These are phyloP conservation scores for Papiliotrema terrestris DNA, from an alignment of 1,284 basidiomycete genomes.

Conservation along the genomic window DNA sequence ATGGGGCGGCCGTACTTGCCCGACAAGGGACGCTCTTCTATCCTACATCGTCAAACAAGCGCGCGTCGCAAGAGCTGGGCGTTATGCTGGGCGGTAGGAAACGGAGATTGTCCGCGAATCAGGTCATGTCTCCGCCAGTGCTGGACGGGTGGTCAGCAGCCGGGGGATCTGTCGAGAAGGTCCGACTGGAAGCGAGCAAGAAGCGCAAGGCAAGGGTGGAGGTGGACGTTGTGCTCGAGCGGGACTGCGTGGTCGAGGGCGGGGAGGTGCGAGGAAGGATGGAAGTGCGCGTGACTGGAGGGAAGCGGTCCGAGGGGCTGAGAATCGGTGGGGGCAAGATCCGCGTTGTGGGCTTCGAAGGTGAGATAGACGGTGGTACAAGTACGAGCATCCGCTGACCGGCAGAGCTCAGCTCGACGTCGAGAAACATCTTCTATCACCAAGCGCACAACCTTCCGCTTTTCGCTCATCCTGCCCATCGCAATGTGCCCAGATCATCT, in stretches of 20 bases:
- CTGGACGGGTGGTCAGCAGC: constrained; percentile 15
- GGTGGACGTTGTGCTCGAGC: constrained; percentile 75
- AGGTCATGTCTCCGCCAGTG: constrained; percentile 39
- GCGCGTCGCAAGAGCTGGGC: constrained; percentile 42
- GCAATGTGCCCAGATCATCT: constrained; percentile 43
- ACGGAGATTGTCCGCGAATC: constrained; percentile 29
- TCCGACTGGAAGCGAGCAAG: constrained; percentile 56
- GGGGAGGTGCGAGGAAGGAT: constrained; percentile 69
- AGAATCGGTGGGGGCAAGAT: constrained; percentile 75
- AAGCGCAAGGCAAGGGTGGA: constrained; percentile 74
- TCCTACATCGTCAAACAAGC: constrained; percentile 36
- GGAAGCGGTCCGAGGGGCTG: constrained; percentile 61
- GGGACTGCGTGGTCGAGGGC: constrained; percentile 76
- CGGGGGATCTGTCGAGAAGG: constrained; percentile 23
- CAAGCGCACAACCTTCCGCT: constrained; percentile 62
- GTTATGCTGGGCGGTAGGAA: constrained; percentile 43
- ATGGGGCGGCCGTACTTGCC: constrained; percentile 41
- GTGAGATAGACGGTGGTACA: constrained; percentile 37
- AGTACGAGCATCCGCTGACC: background rate
- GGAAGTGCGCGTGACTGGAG: constrained; percentile 64
- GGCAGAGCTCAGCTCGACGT: constrained; percentile 57
- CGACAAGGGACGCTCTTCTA: constrained; percentile 47
- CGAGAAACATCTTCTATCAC: constrained; percentile 83
- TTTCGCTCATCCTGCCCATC: constrained; percentile 50
- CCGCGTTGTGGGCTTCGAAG: constrained; percentile 83